Conservation (phyloP, 139 green algal genomes). For the Chlamydomonas schloesseri region DNA sequence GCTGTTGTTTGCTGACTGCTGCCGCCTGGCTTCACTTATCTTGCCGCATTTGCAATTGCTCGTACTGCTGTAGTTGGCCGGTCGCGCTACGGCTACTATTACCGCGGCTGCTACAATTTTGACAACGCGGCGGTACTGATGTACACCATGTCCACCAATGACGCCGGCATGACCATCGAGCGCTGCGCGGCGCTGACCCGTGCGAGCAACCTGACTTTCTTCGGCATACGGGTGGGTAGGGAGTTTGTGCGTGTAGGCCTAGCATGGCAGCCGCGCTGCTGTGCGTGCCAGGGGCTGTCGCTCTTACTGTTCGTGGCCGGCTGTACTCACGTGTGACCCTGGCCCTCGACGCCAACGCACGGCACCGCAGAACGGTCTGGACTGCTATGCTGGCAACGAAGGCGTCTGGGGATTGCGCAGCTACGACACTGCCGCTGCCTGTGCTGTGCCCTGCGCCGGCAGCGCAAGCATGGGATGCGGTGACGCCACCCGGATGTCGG, state of each 20-base stretch:
- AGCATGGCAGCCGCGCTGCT: too few relatives aligned
- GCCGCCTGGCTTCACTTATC: too few relatives aligned
- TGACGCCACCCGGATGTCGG: not conserved
- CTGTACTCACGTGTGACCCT: too few relatives aligned
- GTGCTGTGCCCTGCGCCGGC: not conserved
- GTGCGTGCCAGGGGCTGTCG: too few relatives aligned
- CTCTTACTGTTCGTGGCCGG: too few relatives aligned
- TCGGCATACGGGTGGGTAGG: not conserved
- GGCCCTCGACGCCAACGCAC: too few relatives aligned
- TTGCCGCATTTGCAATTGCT: too few relatives aligned
- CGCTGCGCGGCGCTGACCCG: not conserved
- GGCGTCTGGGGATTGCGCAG: too few relatives aligned
- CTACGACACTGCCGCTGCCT: not conserved
- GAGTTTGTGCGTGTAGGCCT: too few relatives aligned
- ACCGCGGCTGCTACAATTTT: not conserved
- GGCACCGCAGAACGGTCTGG: not conserved
- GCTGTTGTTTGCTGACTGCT: too few relatives aligned
- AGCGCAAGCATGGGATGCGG: not conserved
- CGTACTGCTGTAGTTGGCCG: not conserved
- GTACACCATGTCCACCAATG: not conserved
- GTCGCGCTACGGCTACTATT: slow-evolving; percentile 8
- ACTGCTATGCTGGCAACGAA: not conserved
- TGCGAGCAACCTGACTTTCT: not conserved
- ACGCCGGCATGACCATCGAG: not conserved
- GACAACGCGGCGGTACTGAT: not conserved